Conservation (phyloP, 2,329 filamentous ascomycete genomes). For the Colletotrichum paranaense region DNA sequence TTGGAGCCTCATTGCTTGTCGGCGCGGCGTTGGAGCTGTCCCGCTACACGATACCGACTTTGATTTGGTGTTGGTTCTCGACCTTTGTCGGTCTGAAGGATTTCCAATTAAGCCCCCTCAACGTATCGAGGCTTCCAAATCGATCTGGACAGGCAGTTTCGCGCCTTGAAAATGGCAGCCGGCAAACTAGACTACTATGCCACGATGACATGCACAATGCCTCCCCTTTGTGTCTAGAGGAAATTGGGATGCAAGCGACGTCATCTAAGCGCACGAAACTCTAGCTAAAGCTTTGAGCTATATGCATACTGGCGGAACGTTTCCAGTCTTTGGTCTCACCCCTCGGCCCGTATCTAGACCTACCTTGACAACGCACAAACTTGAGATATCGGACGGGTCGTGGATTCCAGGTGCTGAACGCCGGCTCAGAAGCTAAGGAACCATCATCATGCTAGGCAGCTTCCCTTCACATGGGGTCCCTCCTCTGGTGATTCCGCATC, state of each 20-base stretch:
- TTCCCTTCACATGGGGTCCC: neutral
- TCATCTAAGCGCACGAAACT: conserved; percentile 11
- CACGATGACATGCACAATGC: neutral
- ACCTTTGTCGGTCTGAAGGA: neutral
- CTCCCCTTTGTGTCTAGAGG: neutral
- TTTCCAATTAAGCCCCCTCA: neutral
- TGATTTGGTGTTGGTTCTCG: neutral
- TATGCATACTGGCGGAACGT: neutral
- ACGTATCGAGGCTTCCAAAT: neutral
- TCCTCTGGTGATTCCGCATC: neutral
- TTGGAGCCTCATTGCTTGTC: conserved; percentile 28
- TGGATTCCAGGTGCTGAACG: conserved; percentile 5
- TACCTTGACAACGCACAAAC: neutral
- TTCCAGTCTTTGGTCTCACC: neutral
- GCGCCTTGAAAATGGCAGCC: neutral
- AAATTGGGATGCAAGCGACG: neutral
- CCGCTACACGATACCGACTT: conserved; percentile 16
- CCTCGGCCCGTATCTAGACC: conserved; percentile 1
- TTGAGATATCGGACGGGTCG: neutral
- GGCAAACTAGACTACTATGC: conserved; percentile 2
- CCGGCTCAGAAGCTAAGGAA: conserved; percentile 11
- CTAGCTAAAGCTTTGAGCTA: neutral
- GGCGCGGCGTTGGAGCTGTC: conserved; percentile 12
- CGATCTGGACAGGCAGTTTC: neutral
- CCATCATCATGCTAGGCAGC: neutral